phyloP scores from a whole-genome alignment of 1,284 basidiomycete species.

The Boletus smithii region DNA sequence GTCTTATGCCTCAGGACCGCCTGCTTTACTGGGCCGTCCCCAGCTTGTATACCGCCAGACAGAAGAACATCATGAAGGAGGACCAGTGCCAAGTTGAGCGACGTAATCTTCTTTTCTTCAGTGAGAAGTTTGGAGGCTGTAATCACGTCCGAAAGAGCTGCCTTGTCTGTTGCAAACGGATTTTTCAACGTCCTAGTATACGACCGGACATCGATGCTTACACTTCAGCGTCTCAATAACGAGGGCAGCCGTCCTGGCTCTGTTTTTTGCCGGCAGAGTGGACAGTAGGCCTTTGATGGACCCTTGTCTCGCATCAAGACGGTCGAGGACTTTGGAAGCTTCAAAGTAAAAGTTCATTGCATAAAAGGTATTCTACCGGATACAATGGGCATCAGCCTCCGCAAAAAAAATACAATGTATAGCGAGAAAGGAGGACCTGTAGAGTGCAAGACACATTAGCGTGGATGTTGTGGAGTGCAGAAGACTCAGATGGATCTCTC shows the following conservation, averaged over 20 bases:
- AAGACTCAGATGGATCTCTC: constrained; percentile 40
- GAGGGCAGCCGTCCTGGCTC: constrained; percentile 74
- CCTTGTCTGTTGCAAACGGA: constrained; percentile 53
- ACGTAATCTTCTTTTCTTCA: constrained; percentile 73
- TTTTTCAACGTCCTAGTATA: constrained; percentile 6
- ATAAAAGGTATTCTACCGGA: constrained; percentile 37
- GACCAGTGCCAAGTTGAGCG: constrained; percentile 72
- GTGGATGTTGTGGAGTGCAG: neutral
- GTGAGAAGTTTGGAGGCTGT: constrained; percentile 60
- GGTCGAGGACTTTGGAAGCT: constrained; percentile 78
- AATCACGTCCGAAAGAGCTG: constrained; percentile 65
- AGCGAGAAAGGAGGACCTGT: constrained; percentile 18
- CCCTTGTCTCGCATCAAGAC: constrained; percentile 80
- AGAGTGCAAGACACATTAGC: constrained; percentile 15
- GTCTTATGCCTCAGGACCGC: constrained; percentile 83
- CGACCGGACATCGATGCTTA: constrained; percentile 40
- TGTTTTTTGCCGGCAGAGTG: constrained; percentile 68
- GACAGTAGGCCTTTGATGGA: constrained; percentile 80
- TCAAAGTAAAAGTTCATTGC: constrained; percentile 93
- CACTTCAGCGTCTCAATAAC: constrained; percentile 93
- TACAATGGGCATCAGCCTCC: constrained; percentile 25
- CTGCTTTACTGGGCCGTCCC: constrained; percentile 83
- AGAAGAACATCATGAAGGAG: constrained; percentile 87
- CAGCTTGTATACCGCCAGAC: constrained; percentile 78
- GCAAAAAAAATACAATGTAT: constrained; percentile 8